A percentile compares a stretch with the other conserved stretches of the same genome.
Evolutionary conservation across 2,329 filamentous ascomycete species (phyloP).

Genomic region (Plectosphaerella sp.): DNA sequence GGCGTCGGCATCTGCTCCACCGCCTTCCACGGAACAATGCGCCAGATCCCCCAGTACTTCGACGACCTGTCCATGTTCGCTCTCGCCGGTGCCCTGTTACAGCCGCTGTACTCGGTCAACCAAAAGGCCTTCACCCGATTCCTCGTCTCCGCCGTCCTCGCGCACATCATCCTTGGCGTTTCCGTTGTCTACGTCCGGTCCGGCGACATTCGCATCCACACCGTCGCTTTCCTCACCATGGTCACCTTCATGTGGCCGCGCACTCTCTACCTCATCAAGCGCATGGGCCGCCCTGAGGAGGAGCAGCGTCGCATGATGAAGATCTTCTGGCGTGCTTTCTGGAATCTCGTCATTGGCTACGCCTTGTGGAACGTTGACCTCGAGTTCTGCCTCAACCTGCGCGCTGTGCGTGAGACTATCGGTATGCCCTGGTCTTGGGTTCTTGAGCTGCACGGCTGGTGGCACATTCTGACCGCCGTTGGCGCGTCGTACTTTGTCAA

Average conservation of each 20-base stretch:
- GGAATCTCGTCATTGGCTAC: conserved; percentile 38
- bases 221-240: conserved; percentile 28
- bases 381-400: conserved; percentile 44
- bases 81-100: conserved; percentile 46
- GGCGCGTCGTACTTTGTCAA: conserved; percentile 40
- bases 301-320: conserved; percentile 19
- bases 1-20: conserved; percentile 36
- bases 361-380: conserved; percentile 54
- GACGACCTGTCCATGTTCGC: conserved; percentile 58
- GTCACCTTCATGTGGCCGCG: conserved; percentile 26
- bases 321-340: conserved; percentile 21
- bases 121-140: conserved; percentile 28
- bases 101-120: conserved; percentile 40
- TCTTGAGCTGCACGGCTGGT: conserved; percentile 60
- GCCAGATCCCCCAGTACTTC: conserved; percentile 36
- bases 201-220: conserved; percentile 38
- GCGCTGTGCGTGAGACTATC: conserved; percentile 34
- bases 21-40: conserved; percentile 39
- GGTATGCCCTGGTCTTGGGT: conserved; percentile 52
- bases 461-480: conserved; percentile 56
- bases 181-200: conserved; percentile 36
- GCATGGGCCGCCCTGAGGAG: conserved; percentile 19
- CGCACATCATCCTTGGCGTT: conserved; percentile 33
- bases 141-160: conserved; percentile 30
- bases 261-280: conserved; percentile 28